Conservation (phyloP, 73 alveolate genomes). For the Uronychia binucleata region DNA sequence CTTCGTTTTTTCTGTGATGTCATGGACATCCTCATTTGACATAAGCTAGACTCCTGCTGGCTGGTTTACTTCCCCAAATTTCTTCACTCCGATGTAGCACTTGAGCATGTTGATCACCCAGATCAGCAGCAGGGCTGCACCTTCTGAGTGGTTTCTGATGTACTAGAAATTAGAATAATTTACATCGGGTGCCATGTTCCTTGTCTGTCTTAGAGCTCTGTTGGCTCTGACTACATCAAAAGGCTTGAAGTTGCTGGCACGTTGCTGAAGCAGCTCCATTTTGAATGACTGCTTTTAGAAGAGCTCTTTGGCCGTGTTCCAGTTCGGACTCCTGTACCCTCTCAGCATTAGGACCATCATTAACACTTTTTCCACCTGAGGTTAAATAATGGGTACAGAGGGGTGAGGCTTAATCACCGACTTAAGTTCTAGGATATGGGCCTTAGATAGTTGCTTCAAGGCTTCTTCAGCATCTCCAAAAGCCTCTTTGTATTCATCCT, state of each 20-base stretch:
- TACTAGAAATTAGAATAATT: not conserved
- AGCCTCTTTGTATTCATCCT: conserved; percentile 43
- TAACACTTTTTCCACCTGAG: conserved; percentile 41
- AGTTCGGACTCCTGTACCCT: conserved; percentile 45
- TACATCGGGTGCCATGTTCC: conserved; percentile 14
- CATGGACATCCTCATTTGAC: conserved; percentile 8
- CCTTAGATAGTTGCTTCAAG: conserved; percentile 35
- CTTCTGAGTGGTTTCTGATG: conserved; percentile 41
- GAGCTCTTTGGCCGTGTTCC: conserved; percentile 48
- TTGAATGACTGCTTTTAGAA: conserved; percentile 39
- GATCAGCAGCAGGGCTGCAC: conserved; percentile 55
- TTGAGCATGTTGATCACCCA: conserved; percentile 46
- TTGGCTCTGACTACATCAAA: conserved; percentile 36
- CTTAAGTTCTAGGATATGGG: conserved; percentile 46
- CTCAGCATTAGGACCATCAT: conserved; percentile 36
- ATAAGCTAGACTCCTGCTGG: not conserved
- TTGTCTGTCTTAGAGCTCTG: not conserved
- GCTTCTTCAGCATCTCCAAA: conserved; percentile 37
- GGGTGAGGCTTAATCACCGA: conserved; percentile 47
- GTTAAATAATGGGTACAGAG: not conserved
- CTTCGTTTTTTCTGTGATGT: conserved; percentile 29
- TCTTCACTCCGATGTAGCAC: conserved; percentile 27
- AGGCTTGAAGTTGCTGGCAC: conserved; percentile 14
- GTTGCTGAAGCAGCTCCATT: conserved; percentile 41
- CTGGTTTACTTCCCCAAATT: conserved; percentile 13